Conservation (phyloP, 2,329 filamentous ascomycete species). For the Aspergillus tamarii region DNA sequence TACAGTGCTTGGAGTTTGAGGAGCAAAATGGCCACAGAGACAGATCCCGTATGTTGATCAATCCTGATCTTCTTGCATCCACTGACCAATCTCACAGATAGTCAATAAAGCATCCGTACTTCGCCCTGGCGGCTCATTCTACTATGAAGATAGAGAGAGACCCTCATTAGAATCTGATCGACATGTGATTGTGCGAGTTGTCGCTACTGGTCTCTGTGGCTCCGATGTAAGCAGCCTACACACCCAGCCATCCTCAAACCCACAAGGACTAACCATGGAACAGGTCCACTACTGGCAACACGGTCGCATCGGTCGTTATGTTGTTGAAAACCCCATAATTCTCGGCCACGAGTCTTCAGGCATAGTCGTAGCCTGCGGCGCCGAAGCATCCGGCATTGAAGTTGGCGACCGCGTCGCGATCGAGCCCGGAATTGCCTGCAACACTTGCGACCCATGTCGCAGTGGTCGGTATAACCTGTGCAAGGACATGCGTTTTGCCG, state of each 20-base stretch:
- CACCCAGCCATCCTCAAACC: neutral
- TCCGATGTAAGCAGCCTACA: constrained; percentile 62
- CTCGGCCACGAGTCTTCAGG: constrained; percentile 71
- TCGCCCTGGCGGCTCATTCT: constrained; percentile 25
- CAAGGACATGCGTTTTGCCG: constrained; percentile 80
- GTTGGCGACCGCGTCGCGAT: constrained; percentile 73
- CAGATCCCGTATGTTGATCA: neutral
- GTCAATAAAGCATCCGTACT: constrained; percentile 22
- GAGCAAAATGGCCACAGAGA: neutral
- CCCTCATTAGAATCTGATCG: constrained; percentile 43
- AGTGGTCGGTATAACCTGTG: constrained; percentile 86
- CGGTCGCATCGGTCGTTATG: constrained; percentile 41
- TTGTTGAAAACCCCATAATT: constrained; percentile 40
- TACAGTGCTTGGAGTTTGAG: neutral
- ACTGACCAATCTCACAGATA: neutral
- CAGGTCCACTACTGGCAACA: constrained; percentile 47
- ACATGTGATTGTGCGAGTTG: constrained; percentile 75
- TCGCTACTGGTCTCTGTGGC: constrained; percentile 84
- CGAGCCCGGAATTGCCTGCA: constrained; percentile 72
- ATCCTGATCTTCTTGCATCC: neutral
- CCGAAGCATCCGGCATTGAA: constrained; percentile 56
- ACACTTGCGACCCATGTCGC: constrained; percentile 72
- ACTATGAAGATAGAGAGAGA: constrained; percentile 24
- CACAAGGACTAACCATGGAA: neutral
- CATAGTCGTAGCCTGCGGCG: constrained; percentile 61